Evolutionary conservation across 306 rosid genomes (phyloP), one percentile per base, ranked within the genome.

Genomic region (Cicer judaicum): DNA sequence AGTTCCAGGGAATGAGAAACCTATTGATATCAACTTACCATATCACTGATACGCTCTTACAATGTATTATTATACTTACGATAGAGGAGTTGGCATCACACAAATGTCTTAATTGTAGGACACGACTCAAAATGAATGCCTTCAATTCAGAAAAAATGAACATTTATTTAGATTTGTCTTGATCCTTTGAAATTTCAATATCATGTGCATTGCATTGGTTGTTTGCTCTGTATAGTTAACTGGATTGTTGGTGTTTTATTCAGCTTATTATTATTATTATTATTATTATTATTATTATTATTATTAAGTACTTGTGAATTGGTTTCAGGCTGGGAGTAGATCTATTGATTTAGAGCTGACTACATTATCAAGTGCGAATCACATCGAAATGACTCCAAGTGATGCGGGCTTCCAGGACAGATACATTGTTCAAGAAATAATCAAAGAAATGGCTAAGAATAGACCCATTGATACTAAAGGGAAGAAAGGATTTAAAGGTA

Each of bases 391-490:
- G 79, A 94, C 79, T 76, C 97, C 99, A 50, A 87, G 95, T 67
- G 99, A 94, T 83, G 99, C 99, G 41, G 99, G 97, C 70, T 94
- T 91, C 83, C 97, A 88, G 82, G 99, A 94, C 74, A 92, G 97
- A 80, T 92, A 91, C 75, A 61, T 94, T 55, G 96, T 94, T 78
- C 99, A 94, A 77, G 99, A 94, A 84, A 79, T 94, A 79, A 94
- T 94, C 34, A 94, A 94, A 81, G 99, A 92, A 73, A 90, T 94
- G 91, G 95, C 99, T 24, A 92, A 90, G 79, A 88, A 90, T 84
- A 85, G 96, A 53, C 95, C 95, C 70, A 84, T 90, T 79, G 99
- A 92, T 67, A 85, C 92, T 4, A 94, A 94, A 76, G 99, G 99
- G 80, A 92, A 79, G 82, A 91, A 80, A 53, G 96, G 90, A 77